These are phyloP conservation scores for Rheum nobile DNA, from an alignment of 148 eudicot genomes.

Conservation along the genomic window DNA sequence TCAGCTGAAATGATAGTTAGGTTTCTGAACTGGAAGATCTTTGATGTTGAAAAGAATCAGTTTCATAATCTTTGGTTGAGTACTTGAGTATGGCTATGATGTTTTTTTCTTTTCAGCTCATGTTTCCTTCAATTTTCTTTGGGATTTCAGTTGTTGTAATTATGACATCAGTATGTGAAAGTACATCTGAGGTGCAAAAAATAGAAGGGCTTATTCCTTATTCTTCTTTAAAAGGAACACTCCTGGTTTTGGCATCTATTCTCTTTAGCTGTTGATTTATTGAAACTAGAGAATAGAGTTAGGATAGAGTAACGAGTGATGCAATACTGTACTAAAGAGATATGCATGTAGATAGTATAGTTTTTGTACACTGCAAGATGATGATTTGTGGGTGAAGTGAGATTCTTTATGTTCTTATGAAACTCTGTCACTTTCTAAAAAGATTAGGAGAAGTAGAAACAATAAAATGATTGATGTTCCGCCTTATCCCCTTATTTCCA, in stretches of 20 bases:
- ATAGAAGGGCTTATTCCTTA: neutral
- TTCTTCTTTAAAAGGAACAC: neutral
- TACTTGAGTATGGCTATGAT: neutral
- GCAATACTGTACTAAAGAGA: constrained; percentile 2
- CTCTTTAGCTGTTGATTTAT: neutral
- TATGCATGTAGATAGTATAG: neutral
- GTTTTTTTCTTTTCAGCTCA: neutral
- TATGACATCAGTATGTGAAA: neutral
- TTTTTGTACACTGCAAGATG: neutral
- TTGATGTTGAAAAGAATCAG: neutral
- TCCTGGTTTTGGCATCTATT: neutral
- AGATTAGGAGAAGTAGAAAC: neutral
- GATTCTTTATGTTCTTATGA: neutral
- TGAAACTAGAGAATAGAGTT: constrained; percentile 2
- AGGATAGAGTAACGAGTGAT: neutral
- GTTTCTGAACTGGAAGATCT: neutral
- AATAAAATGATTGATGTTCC: neutral
- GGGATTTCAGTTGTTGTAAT: neutral
- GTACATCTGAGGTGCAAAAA: neutral
- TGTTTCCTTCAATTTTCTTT: neutral
- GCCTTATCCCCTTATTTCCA: neutral
- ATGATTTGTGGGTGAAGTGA: neutral
- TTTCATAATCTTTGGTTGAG: neutral
- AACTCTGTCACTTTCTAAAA: neutral
- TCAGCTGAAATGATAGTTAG: neutral